Evolutionary conservation across 768 basidiomycete genomes (phyloP).

Genomic region (Tulasnella sp.): DNA sequence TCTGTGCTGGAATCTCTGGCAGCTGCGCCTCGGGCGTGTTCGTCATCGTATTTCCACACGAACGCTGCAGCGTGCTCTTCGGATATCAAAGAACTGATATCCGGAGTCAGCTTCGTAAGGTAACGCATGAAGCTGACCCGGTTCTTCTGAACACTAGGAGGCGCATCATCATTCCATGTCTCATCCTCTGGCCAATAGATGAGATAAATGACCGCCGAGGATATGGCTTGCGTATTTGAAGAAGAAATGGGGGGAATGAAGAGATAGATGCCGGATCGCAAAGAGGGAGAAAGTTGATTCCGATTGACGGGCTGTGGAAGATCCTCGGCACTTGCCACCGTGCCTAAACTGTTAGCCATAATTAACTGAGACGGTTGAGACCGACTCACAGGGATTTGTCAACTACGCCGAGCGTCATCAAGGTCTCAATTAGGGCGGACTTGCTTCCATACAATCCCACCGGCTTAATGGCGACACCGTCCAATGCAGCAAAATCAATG

Average conservation of each 20-base stretch:
- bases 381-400: constrained; percentile 44
- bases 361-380: background rate
- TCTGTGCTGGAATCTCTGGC: background rate
- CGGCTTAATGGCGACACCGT: constrained; percentile 47
- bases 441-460: constrained; percentile 58
- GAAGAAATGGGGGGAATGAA: background rate
- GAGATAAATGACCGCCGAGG: constrained; percentile 38
- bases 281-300: background rate
- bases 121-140: constrained; percentile 62
- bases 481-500: constrained; percentile 55
- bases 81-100: constrained; percentile 51
- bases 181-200: constrained; percentile 61
- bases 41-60: constrained; percentile 41
- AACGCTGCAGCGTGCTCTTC: constrained; percentile 46
- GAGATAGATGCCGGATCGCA: constrained; percentile 27
- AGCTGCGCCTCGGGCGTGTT: background rate
- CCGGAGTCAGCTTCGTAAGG: constrained; percentile 56
- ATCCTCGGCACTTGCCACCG: background rate
- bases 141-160: constrained; percentile 48
- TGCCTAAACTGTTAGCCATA: no score
- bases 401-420: constrained; percentile 35
- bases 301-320: background rate
- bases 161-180: constrained; percentile 54
- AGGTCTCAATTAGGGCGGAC: constrained; percentile 34
- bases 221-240: background rate